These are phyloP conservation scores for Pythium plurisporium DNA, from an alignment of 352 stramenopile species.

Conservation along the genomic window DNA sequence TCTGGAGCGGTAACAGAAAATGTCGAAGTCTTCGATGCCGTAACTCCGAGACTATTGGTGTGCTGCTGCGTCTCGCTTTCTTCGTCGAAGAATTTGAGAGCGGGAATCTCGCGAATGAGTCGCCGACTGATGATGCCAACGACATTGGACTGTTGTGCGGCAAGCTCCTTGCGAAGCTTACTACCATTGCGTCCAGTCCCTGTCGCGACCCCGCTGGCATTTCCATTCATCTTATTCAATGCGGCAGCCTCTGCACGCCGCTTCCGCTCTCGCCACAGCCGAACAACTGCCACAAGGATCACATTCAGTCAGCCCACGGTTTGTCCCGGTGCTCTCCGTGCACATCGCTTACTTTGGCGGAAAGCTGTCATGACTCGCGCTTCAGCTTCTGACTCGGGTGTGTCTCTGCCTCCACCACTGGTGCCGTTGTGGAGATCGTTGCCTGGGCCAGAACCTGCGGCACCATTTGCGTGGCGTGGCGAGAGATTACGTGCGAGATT, in stretches of 20 bases:
- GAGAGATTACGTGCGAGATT: background rate
- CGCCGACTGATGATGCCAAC: constrained; percentile 69
- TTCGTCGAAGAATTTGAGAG: constrained; percentile 79
- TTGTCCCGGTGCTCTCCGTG: background rate
- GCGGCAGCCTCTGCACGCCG: constrained; percentile 39
- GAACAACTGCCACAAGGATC: constrained; percentile 34
- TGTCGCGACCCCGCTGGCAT: constrained; percentile 16
- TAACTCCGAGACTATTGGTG: background rate
- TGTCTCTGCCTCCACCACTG: constrained; percentile 1
- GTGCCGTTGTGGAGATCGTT: background rate
- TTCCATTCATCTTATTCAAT: constrained; percentile 46
- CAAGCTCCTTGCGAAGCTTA: constrained; percentile 51
- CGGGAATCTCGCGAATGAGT: constrained; percentile 68
- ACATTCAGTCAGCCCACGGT: background rate
- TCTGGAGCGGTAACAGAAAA: background rate
- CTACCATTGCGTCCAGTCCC: constrained; percentile 24
- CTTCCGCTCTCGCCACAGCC: constrained; percentile 57
- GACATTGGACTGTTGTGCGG: constrained; percentile 58
- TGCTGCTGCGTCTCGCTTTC: constrained; percentile 3
- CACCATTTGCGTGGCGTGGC: constrained; percentile 19
- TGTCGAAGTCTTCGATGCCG: background rate
- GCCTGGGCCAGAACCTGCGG: background rate
- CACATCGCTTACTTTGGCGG: constrained; percentile 39
- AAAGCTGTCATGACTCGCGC: constrained; percentile 48
- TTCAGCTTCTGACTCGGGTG: constrained; percentile 19